phyloP scores from a whole-genome alignment of 495 filamentous ascomycete species.

The Collariella sp. region DNA sequence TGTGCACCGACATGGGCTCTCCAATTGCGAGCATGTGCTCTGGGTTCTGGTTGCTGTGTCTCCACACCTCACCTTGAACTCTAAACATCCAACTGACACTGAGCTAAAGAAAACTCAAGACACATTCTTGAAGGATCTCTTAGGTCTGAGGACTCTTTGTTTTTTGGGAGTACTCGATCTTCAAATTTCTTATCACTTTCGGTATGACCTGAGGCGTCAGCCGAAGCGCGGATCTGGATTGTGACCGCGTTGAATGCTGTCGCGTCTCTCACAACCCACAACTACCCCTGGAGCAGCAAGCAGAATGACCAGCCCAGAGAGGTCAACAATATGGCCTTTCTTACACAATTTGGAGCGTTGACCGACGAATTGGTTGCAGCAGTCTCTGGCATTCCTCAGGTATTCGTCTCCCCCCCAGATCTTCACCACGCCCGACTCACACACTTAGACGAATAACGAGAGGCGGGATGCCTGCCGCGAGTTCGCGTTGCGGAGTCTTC shows the following conservation, averaged over 20 bases:
- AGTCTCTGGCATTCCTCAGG: conserved; percentile 27
- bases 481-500: conserved; percentile 46
- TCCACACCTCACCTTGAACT: too few relatives aligned
- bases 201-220: too few relatives aligned
- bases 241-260: not conserved
- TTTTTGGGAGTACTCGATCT: too few relatives aligned
- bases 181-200: too few relatives aligned
- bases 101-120: too few relatives aligned
- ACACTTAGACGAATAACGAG: conserved; percentile 30
- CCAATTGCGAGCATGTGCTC: too few relatives aligned
- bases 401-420: not conserved
- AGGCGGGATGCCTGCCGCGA: conserved; percentile 44
- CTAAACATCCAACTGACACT: too few relatives aligned
- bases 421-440: not conserved
- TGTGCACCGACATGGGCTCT: not conserved
- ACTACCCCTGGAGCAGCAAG: not conserved
- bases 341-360: conserved; percentile 39
- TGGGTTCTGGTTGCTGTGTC: too few relatives aligned
- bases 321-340: conserved; percentile 37
- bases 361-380: conserved; percentile 48
- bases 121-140: too few relatives aligned
- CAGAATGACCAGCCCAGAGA: conserved; percentile 11
- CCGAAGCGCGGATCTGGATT: too few relatives aligned
- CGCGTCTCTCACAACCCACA: not conserved
- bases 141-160: too few relatives aligned